Base-by-base conservation (phyloP, 2,329 filamentous ascomycete species). In the Gyromitra esculenta region DNA sequence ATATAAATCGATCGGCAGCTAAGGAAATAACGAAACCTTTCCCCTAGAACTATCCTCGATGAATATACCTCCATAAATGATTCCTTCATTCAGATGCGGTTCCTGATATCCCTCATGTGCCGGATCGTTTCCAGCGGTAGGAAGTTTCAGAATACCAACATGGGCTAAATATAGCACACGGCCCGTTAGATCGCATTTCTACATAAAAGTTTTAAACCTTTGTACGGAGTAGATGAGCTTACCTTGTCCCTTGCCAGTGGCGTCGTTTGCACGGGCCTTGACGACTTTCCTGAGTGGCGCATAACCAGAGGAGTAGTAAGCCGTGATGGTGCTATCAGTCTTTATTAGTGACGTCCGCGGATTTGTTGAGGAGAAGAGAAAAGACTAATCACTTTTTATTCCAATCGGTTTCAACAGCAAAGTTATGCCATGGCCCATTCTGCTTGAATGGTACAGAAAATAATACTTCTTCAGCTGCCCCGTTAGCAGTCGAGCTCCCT, bases 131-230 rank as follows among this genome's bases (percentile, higher is more conserved):
- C 62, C 86, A 85, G 84, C 90, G 1, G 80, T 81, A n/a, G 80
- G 80, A 54, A 81, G 90, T 86, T 90, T 90, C 75, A 91, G 83
- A 0, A 90, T 81, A 45, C 89, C 89, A 66, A 90, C 86, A 81
- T 91, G 89, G 82, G 86, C 77, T 79, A 65, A 21, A 37, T 7
- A 11, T 45, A 37, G 6, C n/a, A 50, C 6, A 11, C 41, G n/a
- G 45, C n/a, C n/a, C 7, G 41, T 39, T 67, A 48, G 25, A 62
- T 54, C 41, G 25, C 50, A 18, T 31, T 13, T 41, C 13, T 5
- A n/a, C 13, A 65, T 18, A 65, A 21, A 45, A 7, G n/a, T 5
- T 5, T n/a, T 35, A 31, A 25, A 41, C 6, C 31, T 0, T 13
- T 13, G 21, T 15, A n/a, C 5, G 54, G 35, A 45, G 31, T 15